Evolutionary conservation across 2,329 filamentous ascomycete genomes (phyloP).

Genomic region (Colletotrichum sojae): DNA sequence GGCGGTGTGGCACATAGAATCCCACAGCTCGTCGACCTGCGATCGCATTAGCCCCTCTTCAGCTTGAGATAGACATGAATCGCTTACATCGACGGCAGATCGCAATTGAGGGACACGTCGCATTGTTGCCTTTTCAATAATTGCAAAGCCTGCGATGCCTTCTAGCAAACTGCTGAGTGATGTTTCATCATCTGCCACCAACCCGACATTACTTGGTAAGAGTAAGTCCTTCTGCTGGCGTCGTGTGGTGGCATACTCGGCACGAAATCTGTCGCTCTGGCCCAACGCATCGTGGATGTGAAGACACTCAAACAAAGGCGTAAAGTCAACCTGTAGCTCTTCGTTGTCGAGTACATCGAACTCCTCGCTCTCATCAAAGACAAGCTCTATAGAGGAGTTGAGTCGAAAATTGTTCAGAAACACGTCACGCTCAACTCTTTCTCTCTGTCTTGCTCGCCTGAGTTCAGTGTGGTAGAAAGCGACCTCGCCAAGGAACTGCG

Average conservation of each 20-base stretch:
- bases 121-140: slow-evolving; percentile 96
- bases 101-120: slow-evolving; percentile 86
- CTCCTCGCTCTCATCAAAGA: slow-evolving; percentile 95
- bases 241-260: slow-evolving; percentile 92
- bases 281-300: slow-evolving; percentile 97
- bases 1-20: slow-evolving; percentile 93
- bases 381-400: slow-evolving; percentile 95
- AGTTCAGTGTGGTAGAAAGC: slow-evolving; percentile 97
- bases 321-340: slow-evolving; percentile 94
- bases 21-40: slow-evolving; percentile 97
- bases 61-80: slow-evolving; percentile 7
- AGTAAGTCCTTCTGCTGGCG: slow-evolving; percentile 93
- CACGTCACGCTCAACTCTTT: slow-evolving; percentile 81
- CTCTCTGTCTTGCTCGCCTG: slow-evolving; percentile 84
- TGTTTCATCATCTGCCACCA: slow-evolving; percentile 86
- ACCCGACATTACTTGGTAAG: slow-evolving; percentile 80
- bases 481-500: slow-evolving; percentile 95
- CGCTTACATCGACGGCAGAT: slow-evolving; percentile 81
- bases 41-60: slow-evolving; percentile 15
- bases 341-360: slow-evolving; percentile 97
- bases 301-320: slow-evolving; percentile 91
- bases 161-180: slow-evolving; percentile 93
- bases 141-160: slow-evolving; percentile 95
- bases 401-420: slow-evolving; percentile 88
- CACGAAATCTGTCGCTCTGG: slow-evolving; percentile 90